Evolutionary conservation across 2,329 filamentous ascomycete genomes (phyloP).

Genomic region (Colletotrichum abscissum): DNA sequence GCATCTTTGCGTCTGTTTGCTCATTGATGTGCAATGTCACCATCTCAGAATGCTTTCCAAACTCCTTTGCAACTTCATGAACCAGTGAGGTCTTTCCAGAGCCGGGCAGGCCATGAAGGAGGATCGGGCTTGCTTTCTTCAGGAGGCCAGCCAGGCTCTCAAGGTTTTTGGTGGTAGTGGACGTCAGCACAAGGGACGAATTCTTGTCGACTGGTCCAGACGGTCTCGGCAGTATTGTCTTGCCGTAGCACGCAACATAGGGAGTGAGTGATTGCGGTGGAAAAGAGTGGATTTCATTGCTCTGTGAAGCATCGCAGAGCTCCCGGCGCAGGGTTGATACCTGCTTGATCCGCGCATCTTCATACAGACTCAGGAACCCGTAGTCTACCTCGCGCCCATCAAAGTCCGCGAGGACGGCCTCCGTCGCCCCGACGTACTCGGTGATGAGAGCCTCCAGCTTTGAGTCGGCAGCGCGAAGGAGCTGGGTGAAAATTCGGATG

Average conservation of each 20-base stretch:
- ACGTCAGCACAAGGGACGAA: conserved; percentile 71
- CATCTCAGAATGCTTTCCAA: conserved; percentile 84
- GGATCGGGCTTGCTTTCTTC: conserved; percentile 75
- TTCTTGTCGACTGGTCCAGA: conserved; percentile 56
- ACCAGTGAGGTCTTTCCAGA: conserved; percentile 91
- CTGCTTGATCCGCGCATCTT: conserved; percentile 63
- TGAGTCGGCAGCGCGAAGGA: conserved; percentile 82
- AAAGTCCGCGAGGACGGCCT: conserved; percentile 75
- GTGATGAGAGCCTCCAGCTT: conserved; percentile 79
- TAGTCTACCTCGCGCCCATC: conserved; percentile 85
- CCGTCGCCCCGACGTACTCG: conserved; percentile 70
- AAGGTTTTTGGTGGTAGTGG: conserved; percentile 80
- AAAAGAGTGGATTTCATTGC: conserved; percentile 38
- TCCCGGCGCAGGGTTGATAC: conserved; percentile 55
- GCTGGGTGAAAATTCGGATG: conserved; percentile 82
- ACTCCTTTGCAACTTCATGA: conserved; percentile 81
- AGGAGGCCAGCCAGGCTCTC: conserved; percentile 75
- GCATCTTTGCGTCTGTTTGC: conserved; percentile 96
- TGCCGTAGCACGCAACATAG: conserved; percentile 73
- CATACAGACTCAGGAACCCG: conserved; percentile 73
- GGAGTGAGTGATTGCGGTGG: conserved; percentile 62
- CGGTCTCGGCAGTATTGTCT: conserved; percentile 75
- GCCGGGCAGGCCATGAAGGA: conserved; percentile 86
- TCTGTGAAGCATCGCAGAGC: conserved; percentile 42
- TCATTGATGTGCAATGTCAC: conserved; percentile 97